Percentiles rank a stretch among this genome's conserved stretches.
These are phyloP conservation scores for Marsdenia floribunda DNA, from an alignment of 257 asterid species.

Conservation along the genomic window DNA sequence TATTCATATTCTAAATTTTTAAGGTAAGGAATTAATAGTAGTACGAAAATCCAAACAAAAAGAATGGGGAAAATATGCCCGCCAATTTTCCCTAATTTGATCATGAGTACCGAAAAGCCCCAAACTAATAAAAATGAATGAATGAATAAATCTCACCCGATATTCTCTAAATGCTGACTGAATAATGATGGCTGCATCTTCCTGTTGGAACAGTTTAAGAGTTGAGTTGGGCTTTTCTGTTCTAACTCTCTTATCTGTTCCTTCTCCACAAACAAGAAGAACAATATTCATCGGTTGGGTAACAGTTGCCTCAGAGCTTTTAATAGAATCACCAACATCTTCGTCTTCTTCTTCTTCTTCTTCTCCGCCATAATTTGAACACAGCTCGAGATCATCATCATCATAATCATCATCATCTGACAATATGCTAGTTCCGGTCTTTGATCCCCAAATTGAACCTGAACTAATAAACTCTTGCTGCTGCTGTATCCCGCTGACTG, in stretches of 20 bases:
- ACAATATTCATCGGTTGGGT: slow-evolving; percentile 29
- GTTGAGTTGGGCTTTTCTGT: slow-evolving; percentile 33
- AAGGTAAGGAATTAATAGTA: too few relatives aligned
- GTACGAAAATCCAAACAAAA: too few relatives aligned
- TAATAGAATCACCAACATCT: slow-evolving; percentile 24
- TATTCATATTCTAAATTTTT: too few relatives aligned
- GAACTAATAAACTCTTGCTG: slow-evolving; percentile 18
- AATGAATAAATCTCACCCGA: slow-evolving; percentile 23
- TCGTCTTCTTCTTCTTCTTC: slow-evolving; percentile 9
- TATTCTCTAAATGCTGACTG: slow-evolving; percentile 53
- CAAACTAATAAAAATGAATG: too few relatives aligned
- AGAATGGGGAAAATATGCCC: too few relatives aligned
- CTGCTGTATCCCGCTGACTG: slow-evolving; percentile 1
- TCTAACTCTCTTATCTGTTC: not conserved
- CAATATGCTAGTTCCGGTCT: slow-evolving; percentile 8
- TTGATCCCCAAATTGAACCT: slow-evolving; percentile 3
- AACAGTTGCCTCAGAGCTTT: slow-evolving; percentile 50
- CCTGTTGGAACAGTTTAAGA: slow-evolving; percentile 35
- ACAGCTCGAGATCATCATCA: slow-evolving; percentile 10
- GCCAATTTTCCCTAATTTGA: too few relatives aligned
- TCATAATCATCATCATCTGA: slow-evolving; percentile 23
- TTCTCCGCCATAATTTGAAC: too few relatives aligned
- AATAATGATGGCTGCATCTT: slow-evolving; percentile 51
- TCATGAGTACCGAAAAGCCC: too few relatives aligned
- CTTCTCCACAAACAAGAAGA: not conserved